A percentile compares a stretch with the other conserved stretches of the same genome.
Conservation (phyloP, 2,329 filamentous ascomycete genomes). For the Orbilia blumenaviensis region DNA sequence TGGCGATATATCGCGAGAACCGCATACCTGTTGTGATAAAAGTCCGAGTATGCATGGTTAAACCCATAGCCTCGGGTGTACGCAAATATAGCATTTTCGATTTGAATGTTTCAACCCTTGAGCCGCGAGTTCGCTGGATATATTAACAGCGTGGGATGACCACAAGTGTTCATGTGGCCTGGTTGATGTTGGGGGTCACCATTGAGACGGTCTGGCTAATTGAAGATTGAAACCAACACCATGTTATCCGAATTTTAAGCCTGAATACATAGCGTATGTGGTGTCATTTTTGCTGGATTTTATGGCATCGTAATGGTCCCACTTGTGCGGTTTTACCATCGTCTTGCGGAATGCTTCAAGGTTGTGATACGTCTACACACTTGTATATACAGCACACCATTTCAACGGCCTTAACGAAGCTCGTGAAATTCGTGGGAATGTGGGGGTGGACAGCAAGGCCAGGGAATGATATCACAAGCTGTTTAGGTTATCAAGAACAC, state of each 20-base stretch:
- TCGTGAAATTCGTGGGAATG: no score
- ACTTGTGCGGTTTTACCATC: neutral
- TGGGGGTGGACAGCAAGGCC: no score
- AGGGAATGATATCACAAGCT: no score
- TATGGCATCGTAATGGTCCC: slow-evolving; percentile 22
- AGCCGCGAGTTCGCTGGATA: slow-evolving; percentile 24
- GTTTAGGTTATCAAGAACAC: no score
- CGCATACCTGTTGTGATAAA: slow-evolving; percentile 15
- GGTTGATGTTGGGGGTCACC: slow-evolving; percentile 27
- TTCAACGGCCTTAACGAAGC: slow-evolving; percentile 11
- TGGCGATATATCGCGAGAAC: slow-evolving; percentile 12
- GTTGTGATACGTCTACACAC: neutral
- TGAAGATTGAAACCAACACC: slow-evolving; percentile 1
- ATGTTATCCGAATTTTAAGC: slow-evolving; percentile 15
- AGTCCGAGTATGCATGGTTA: slow-evolving; percentile 29
- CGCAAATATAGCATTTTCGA: slow-evolving; percentile 19
- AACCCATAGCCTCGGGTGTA: slow-evolving; percentile 39
- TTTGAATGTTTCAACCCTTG: slow-evolving; percentile 8
- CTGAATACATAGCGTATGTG: slow-evolving; percentile 21
- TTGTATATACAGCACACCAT: neutral
- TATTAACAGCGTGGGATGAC: slow-evolving; percentile 10
- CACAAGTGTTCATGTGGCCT: slow-evolving; percentile 16
- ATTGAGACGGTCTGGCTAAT: slow-evolving; percentile 43
- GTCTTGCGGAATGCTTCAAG: neutral
- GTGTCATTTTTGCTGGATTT: slow-evolving; percentile 13